Evolutionary conservation across 2,329 filamentous ascomycete genomes (phyloP), one percentile per base, ranked within the genome.

Genomic region (Zymoseptoria brevis): DNA sequence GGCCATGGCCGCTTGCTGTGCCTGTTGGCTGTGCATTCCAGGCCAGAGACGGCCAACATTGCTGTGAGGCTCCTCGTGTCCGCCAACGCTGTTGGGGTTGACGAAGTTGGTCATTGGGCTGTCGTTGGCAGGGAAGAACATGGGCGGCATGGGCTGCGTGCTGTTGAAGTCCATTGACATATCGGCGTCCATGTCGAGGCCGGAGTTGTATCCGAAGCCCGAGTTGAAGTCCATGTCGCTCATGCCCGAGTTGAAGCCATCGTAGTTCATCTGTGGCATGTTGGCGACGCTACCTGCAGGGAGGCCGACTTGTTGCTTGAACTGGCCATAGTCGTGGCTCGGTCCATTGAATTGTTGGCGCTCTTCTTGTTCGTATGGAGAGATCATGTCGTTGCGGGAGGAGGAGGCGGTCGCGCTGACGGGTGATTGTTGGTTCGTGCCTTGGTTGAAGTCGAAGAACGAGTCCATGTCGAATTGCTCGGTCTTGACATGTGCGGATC

Each of bases 271-370:
- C 41, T 89, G 88, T 71, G 94, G 83, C 11, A 92, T 88, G 74
- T 84, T 89, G 50, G 87, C 86, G 63, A 94, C 79, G 56, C 90
- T 92, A 62, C 91, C 91, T 1, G 90, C 87, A 0, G 94, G 90
- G 29, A 96, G 86, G 64, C 92, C 91, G 3, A 94, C 96, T 79
- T 96, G 92, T 74, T 99, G 94, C 77, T 90, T 89, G 79, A 96
- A 95, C 71, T 90, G 86, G 70, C 91, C 89, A 80, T 97, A 97
- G 76, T 96, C 90, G 77, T 96, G 92, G 75, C 90, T 96, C 8
- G 94, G 93, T 50, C 71, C 72, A 62, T 67, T 71, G 68, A 73
- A 74, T 56, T 72, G 70, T 57, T 73, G 71, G 16, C 66, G 68
- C 59, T 74, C 71, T 61, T 75, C 72, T 52, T 69, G 64, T 56